Evolutionary conservation across 306 rosid genomes (phyloP).

Genomic region (Cyamopsis tetragonoloba): DNA sequence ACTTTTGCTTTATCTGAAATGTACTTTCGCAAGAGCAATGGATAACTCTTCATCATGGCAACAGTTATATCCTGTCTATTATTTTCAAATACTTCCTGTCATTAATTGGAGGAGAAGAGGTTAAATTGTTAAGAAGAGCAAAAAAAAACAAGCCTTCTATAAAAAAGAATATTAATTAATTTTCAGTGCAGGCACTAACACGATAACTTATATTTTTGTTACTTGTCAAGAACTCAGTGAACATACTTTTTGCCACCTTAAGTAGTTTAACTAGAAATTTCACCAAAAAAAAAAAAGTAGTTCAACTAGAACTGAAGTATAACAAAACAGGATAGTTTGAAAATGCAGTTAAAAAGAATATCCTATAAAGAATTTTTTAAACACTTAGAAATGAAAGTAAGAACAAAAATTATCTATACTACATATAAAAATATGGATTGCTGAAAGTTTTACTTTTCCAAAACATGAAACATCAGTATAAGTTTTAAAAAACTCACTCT

Average conservation of each 20-base stretch:
- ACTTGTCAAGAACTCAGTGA: slow-evolving; percentile 12
- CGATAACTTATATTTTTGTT: neutral
- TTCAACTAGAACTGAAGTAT: neutral
- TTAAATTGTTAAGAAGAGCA: slow-evolving; percentile 20
- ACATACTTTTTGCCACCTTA: neutral
- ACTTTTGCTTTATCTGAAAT: slow-evolving; percentile 87
- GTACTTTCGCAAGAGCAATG: slow-evolving; percentile 78
- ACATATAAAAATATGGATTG: neutral
- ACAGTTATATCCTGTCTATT: slow-evolving; percentile 78
- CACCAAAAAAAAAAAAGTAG: too few relatives aligned
- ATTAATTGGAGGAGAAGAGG: slow-evolving; percentile 25
- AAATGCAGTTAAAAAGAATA: neutral
- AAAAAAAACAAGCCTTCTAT: slow-evolving; percentile 1
- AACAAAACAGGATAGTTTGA: too few relatives aligned
- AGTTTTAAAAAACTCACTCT: neutral
- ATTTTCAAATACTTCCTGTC: slow-evolving; percentile 75
- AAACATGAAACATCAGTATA: slow-evolving; percentile 13
- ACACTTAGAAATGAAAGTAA: slow-evolving; percentile 2
- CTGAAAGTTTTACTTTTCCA: neutral
- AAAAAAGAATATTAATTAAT: slow-evolving; percentile 14
- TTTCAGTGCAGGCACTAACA: neutral
- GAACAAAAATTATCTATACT: neutral
- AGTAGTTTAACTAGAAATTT: slow-evolving; percentile 1
- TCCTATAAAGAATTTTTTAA: neutral
- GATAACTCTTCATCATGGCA: slow-evolving; percentile 83